These are phyloP conservation scores for Naganishia sp. DNA, from an alignment of 1,284 basidiomycete genomes.

Conservation along the genomic window DNA sequence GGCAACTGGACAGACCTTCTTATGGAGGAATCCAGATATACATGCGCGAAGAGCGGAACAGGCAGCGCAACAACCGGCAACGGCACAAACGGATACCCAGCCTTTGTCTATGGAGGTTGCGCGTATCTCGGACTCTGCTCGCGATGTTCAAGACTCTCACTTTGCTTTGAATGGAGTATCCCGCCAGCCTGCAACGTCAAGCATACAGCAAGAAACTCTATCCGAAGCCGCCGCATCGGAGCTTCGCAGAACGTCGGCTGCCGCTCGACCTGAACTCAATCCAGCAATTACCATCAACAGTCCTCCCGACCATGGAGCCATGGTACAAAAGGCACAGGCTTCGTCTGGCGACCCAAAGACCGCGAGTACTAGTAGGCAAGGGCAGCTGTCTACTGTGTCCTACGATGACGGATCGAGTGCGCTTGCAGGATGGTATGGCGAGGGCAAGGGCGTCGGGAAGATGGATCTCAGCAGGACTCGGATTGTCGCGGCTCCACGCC, in stretches of 20 bases:
- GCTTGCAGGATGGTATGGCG: conserved; percentile 4
- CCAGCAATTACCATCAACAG: neutral
- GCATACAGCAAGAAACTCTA: too few species aligned
- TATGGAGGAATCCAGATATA: conserved; percentile 12
- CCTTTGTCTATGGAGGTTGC: neutral
- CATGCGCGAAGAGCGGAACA: neutral
- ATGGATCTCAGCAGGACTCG: too few species aligned
- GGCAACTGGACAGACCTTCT: conserved; percentile 11
- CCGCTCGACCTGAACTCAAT: neutral
- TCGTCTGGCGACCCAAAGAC: neutral
- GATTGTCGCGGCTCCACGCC: too few species aligned
- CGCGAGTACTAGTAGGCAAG: neutral
- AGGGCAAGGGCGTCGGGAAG: neutral
- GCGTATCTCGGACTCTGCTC: neutral
- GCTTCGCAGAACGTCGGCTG: too few species aligned
- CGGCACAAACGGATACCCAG: neutral
- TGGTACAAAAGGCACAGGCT: neutral
- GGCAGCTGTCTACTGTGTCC: neutral
- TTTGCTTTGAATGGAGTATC: neutral
- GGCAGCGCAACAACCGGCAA: neutral
- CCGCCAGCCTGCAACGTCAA: neutral
- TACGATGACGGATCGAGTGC: conserved; percentile 2
- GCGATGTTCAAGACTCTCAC: neutral
- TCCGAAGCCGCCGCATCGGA: too few species aligned
- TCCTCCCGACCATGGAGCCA: neutral